These are phyloP conservation scores for Aspergillus aculeatinus DNA, from an alignment of 2,329 filamentous ascomycete genomes.

Conservation along the genomic window DNA sequence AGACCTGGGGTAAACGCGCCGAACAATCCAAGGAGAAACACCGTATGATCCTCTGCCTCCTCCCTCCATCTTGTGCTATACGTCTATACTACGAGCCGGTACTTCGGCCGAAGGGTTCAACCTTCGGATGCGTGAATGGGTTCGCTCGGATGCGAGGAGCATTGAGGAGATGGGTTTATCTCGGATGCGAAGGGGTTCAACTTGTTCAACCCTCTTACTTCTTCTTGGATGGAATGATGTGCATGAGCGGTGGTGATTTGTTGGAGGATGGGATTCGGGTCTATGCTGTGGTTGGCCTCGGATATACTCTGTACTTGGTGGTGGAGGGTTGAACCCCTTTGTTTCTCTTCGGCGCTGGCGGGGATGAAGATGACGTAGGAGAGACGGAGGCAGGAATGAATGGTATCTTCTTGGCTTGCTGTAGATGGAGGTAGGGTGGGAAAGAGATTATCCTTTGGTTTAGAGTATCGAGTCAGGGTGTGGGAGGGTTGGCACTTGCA, in stretches of 20 bases:
- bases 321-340: not conserved
- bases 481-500: too few species aligned
- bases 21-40: not conserved
- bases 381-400: not conserved
- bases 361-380: not conserved
- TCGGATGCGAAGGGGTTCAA: not conserved
- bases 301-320: too few species aligned
- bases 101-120: not conserved
- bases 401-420: too few species aligned
- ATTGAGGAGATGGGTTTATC: not conserved
- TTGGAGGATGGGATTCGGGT: too few species aligned
- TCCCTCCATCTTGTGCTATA: too few species aligned
- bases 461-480: too few species aligned
- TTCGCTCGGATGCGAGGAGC: not conserved
- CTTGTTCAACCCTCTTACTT: too few species aligned
- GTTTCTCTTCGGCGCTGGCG: not conserved
- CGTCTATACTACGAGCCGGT: not conserved
- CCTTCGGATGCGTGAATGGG: not conserved
- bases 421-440: too few species aligned
- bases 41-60: not conserved
- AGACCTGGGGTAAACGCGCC: not conserved
- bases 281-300: too few species aligned
- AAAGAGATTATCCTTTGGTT: too few species aligned
- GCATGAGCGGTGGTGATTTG: too few species aligned
- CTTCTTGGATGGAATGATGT: too few species aligned